Conservation (phyloP, 2,329 filamentous ascomycete genomes). For the Phyllosticta citribraziliensis region DNA sequence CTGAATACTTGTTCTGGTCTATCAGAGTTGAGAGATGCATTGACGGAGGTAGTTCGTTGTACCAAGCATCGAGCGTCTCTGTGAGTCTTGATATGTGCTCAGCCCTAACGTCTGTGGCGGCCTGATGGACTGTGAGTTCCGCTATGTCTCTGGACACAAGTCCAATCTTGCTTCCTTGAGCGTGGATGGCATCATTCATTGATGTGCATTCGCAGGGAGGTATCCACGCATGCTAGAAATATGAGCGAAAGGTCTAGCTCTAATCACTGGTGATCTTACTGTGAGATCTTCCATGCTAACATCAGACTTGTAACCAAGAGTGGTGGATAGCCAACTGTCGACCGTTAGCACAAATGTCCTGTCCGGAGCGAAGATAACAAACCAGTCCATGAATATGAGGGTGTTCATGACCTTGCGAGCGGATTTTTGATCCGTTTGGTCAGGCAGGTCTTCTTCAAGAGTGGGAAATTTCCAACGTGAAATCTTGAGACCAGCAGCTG, state of each 20-base stretch:
- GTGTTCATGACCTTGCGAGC: constrained; percentile 24
- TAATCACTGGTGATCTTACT: background rate
- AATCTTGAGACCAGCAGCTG: constrained; percentile 27
- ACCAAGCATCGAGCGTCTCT: constrained; percentile 25
- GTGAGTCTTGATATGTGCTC: constrained; percentile 5
- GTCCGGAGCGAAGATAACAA: background rate
- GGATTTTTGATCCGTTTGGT: constrained; percentile 11
- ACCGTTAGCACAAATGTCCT: background rate
- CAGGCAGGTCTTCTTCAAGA: background rate
- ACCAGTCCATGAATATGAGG: constrained; percentile 29
- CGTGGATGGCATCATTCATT: constrained; percentile 25
- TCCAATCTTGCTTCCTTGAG: constrained; percentile 26
- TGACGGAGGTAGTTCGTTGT: constrained; percentile 20
- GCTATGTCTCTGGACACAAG: constrained; percentile 27
- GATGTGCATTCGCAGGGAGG: constrained; percentile 4
- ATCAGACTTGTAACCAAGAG: constrained; percentile 26
- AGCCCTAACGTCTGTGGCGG: background rate
- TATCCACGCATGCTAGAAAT: background rate
- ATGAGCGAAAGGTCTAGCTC: background rate
- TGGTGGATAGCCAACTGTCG: constrained; percentile 26
- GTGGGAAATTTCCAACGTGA: constrained; percentile 23
- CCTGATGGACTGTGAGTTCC: constrained; percentile 12
- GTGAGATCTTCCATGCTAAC: constrained; percentile 19
- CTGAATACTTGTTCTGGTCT: constrained; percentile 15
- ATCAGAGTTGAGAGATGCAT: constrained; percentile 24